Evolutionary conservation across 2,329 filamentous ascomycete genomes (phyloP).

Genomic region (Ramularia collo-cygni): DNA sequence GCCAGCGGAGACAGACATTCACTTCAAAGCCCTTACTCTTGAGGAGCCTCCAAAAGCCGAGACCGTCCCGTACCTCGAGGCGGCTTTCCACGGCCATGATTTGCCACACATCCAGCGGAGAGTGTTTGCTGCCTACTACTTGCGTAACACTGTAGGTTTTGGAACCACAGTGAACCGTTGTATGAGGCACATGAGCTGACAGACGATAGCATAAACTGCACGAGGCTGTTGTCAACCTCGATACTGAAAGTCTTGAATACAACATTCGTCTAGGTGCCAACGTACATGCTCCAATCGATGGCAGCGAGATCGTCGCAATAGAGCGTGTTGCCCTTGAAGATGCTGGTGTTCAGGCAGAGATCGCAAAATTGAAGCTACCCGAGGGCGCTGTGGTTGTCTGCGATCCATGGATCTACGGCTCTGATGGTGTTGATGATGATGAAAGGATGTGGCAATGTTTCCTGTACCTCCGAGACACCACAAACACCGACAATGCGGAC

Average conservation of each 20-base stretch:
- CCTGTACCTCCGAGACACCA: constrained; percentile 58
- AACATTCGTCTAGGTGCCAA: constrained; percentile 54
- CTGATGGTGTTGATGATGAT: constrained; percentile 44
- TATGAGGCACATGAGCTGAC: too few relatives aligned
- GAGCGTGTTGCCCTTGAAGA: constrained; percentile 52
- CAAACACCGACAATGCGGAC: constrained; percentile 53
- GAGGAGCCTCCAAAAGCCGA: constrained; percentile 31
- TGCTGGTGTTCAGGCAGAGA: constrained; percentile 50
- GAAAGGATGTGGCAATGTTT: constrained; percentile 50
- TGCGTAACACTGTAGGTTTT: constrained; percentile 54
- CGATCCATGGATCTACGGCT: constrained; percentile 65
- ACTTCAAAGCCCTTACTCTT: constrained; percentile 58
- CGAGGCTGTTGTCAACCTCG: constrained; percentile 53
- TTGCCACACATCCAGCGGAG: constrained; percentile 42
- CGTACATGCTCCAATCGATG: constrained; percentile 51
- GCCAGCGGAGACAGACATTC: constrained; percentile 49
- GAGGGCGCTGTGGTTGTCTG: constrained; percentile 50
- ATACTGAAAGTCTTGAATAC: constrained; percentile 44
- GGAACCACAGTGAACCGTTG: too few relatives aligned
- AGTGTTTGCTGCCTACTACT: constrained; percentile 47
- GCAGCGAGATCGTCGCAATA: constrained; percentile 53
- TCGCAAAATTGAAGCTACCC: constrained; percentile 54
- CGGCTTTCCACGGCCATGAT: constrained; percentile 31
- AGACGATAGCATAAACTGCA: constrained; percentile 51
- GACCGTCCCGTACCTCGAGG: constrained; percentile 27